phyloP scores from a whole-genome alignment of 306 rosid genomes.

The Styphnolobium japonicum region DNA sequence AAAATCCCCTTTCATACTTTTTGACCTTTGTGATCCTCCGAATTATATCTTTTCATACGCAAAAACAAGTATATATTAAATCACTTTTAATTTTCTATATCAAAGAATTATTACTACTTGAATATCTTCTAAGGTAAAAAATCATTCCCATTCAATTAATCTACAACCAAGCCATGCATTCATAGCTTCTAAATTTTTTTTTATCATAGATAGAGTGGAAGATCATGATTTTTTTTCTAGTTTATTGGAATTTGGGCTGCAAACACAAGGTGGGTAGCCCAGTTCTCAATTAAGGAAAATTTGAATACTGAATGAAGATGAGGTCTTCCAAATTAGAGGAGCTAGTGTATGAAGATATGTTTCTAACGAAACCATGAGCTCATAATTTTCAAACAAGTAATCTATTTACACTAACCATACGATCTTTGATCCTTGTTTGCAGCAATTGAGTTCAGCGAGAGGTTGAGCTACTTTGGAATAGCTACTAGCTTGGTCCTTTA shows the following conservation, averaged over 20 bases:
- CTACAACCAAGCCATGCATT: too few species aligned
- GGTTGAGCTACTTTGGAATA: conserved; percentile 87
- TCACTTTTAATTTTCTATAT: not conserved
- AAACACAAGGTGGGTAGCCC: too few species aligned
- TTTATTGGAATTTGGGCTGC: too few species aligned
- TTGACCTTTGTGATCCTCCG: not conserved
- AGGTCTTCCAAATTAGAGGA: not conserved
- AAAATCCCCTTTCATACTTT: not conserved
- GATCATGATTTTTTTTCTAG: too few species aligned
- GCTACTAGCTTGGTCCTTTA: conserved; percentile 75
- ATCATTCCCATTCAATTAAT: too few species aligned
- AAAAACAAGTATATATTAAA: not conserved
- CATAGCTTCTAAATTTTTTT: too few species aligned
- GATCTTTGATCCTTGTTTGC: not conserved
- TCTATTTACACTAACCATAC: not conserved
- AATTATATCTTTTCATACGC: not conserved
- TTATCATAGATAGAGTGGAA: too few species aligned
- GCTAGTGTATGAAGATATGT: not conserved
- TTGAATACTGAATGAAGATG: too few species aligned
- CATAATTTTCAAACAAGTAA: not conserved
- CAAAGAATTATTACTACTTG: too few species aligned
- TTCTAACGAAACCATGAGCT: not conserved
- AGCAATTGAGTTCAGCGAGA: conserved; percentile 96
- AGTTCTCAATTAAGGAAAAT: too few species aligned
- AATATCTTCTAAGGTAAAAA: too few species aligned